Base-by-base conservation (phyloP, 2,329 filamentous ascomycete genomes). In the Exophiala sp. region DNA sequence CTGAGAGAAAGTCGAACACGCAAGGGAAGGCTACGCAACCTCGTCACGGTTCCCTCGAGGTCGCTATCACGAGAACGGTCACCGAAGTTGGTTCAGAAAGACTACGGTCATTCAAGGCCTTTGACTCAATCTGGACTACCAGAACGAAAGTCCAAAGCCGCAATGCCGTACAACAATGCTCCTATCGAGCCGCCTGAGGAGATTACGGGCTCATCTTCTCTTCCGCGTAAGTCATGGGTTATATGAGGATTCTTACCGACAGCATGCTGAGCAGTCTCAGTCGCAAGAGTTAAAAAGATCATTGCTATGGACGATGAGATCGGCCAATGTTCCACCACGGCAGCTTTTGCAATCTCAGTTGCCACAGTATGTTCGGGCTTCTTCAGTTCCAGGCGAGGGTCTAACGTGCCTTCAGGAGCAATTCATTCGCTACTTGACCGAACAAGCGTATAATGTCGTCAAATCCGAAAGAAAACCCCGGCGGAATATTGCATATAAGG, bases 201-300 rank as follows among this genome's bases (percentile, higher is more conserved):
- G 69, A 80, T 87, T 39, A 94, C 86, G 2, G 91, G 91, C 59
- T 83, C 88, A 58, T 86, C 86, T 18, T 85, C 88, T 59, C 79
- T 97, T 24, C 91, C 91, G 7, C 75, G 91, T 95, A 74, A 70
- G 86, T 74, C 42, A 6, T 38, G 16, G 16, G 14, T 16, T 19
- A 11, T 27, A 30, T 21, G 9, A n/a, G 23, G 4, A 22, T 14
- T 14, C 7, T n/a, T 19, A 13, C 3, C 30, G 16, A 22, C 21
- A 13, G 21, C 27, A 29, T 16, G 44, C 58, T 64, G 43, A 60
- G 57, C 48, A 10, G 41, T 11, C 14, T 39, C 34, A 97, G 93
- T 97, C 48, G 87, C 93, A 14, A 82, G 93, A 62, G 88, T 98
- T 52, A 96, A 96, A 72, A 95, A 95, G 72, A 95, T 98, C 65